phyloP scores from a whole-genome alignment of 2,329 filamentous ascomycete species.

The Harringtonia aguacate region DNA sequence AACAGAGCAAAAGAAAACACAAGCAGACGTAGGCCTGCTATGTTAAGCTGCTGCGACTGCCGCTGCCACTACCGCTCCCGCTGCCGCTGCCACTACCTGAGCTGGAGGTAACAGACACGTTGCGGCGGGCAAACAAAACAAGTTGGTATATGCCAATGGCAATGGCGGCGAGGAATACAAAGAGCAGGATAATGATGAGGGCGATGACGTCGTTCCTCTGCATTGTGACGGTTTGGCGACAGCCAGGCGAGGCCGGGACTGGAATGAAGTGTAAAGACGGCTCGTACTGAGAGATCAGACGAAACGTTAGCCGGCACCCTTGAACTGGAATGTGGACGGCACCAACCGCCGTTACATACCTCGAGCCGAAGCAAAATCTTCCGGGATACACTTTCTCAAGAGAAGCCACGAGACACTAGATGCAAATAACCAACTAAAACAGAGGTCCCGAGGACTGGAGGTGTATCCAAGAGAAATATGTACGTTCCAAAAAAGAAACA shows the following conservation, averaged over 20 bases:
- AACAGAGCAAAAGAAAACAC: neutral
- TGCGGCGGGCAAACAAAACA: slow-evolving; percentile 38
- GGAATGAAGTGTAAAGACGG: neutral
- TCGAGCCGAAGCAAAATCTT: neutral
- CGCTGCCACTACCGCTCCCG: too few relatives aligned
- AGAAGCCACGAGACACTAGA: too few relatives aligned
- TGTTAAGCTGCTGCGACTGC: neutral
- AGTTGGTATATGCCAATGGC: slow-evolving; percentile 54
- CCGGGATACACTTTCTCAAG: neutral
- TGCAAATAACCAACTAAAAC: too few relatives aligned
- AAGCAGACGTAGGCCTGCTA: neutral
- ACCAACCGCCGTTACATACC: neutral
- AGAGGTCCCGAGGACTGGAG: too few relatives aligned
- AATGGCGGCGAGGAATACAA: slow-evolving; percentile 49
- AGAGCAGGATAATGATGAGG: slow-evolving; percentile 57
- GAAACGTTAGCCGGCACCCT: neutral
- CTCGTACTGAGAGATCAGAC: neutral
- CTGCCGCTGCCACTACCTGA: slow-evolving; percentile 9
- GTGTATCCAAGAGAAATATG: too few relatives aligned
- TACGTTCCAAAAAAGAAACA: too few relatives aligned
- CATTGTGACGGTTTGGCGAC: slow-evolving; percentile 27
- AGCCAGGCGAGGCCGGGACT: slow-evolving; percentile 14
- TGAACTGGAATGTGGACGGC: neutral
- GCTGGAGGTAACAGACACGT: slow-evolving; percentile 26
- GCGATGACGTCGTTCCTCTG: slow-evolving; percentile 59